Conservation (phyloP, 805 yeast species). For the Scheffersomyces lignosus region DNA sequence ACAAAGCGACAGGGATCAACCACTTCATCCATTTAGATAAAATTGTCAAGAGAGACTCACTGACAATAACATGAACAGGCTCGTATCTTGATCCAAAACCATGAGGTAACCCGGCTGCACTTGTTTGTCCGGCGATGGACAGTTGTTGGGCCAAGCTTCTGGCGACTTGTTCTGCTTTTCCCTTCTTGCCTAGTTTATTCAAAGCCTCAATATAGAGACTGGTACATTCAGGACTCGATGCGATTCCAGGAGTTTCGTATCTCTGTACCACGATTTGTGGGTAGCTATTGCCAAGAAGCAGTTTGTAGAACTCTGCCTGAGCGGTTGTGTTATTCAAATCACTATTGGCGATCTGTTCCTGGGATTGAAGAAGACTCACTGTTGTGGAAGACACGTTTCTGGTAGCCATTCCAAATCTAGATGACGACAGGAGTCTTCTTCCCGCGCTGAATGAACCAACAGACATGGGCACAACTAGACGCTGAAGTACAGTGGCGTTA, state of each 20-base stretch:
- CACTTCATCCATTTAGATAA: conserved; percentile 87
- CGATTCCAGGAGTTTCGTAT: conserved; percentile 92
- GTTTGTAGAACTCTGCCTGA: conserved; percentile 83
- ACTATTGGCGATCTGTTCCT: conserved; percentile 86
- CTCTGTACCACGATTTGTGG: conserved; percentile 97
- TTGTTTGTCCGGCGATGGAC: not conserved
- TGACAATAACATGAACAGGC: conserved; percentile 91
- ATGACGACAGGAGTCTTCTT: too few relatives aligned
- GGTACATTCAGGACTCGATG: conserved; percentile 76
- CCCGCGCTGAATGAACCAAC: too few relatives aligned
- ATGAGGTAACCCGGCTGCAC: conserved; percentile 18
- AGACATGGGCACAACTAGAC: too few relatives aligned
- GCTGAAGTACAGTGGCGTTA: too few relatives aligned
- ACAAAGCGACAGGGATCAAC: conserved; percentile 76
- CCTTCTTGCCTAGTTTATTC: conserved; percentile 70
- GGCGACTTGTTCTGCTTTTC: conserved; percentile 72
- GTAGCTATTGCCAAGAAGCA: conserved; percentile 73
- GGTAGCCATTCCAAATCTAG: not conserved
- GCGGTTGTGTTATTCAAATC: conserved; percentile 63
- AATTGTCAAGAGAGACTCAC: conserved; percentile 78
- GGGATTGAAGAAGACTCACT: conserved; percentile 32
- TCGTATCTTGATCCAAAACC: conserved; percentile 67
- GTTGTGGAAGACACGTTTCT: conserved; percentile 25
- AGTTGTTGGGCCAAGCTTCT: conserved; percentile 29
- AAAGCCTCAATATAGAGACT: conserved; percentile 79